Evolutionary conservation across 2,329 filamentous ascomycete species (phyloP), one percentile per base, ranked within the genome.

Genomic region (Trichoderma polysporum): DNA sequence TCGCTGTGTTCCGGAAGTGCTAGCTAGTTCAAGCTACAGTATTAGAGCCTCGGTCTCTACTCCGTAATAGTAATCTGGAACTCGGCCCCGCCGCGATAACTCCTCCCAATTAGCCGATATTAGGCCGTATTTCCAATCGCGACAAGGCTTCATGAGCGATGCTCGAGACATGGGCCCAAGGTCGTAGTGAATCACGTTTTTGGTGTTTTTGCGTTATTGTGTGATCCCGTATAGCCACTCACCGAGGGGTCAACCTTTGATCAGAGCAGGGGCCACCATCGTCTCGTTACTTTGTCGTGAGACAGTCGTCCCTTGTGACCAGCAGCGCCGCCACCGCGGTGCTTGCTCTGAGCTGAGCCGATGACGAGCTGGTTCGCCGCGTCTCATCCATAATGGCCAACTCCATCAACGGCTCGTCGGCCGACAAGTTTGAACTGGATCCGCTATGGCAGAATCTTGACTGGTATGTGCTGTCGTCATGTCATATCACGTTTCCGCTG

Each of bases 381-480:
- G 53, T 35, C 53, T 60, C 56, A 59, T 66, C 59, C 71, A 56
- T 47, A 22, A 76, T 75, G 71, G 68, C 74, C 50, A 65, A 69
- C 69, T 72, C 66, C 57, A 57, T 66, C 61, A 68, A 66, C 60
- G 85, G 73, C 71, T 71, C 75, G 68, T 68, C 72, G 57, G 76
- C 61, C 27, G 69, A 71, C 50, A 66, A 65, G 60, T 73, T 71
- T 66, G 78, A 78, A 61, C 68, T 80, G 70, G 87, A 88, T 81
- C 84, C 84, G 82, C 82, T 88, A 84, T 93, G 90, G 90, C 88
- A 92, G 75, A 85, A 92, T 77, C 84, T 91, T 74, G 88, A 92
- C 80, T 90, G 89, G 90, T 92, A 85, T 75, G 88, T 84, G 67
- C 66, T 68, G 1, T 47, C 15, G 29, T 10, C 22, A 9, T 52